Percentiles rank a stretch among this genome's conserved stretches.
Conservation (phyloP, 225 moss, liverwort and hornwort species). For the Neckera pumila region DNA sequence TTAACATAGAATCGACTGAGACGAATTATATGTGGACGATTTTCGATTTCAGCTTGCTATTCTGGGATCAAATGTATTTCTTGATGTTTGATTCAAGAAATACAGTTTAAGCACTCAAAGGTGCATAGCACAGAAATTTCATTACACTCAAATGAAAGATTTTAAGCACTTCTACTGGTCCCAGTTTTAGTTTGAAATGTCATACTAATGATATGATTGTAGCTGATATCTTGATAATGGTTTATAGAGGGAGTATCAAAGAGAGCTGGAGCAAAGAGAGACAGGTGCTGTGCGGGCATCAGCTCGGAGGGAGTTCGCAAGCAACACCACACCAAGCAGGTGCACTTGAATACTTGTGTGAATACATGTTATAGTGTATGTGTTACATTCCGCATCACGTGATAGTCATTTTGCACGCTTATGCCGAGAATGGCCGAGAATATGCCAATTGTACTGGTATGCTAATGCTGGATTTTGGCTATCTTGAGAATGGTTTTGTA, state of each 20-base stretch:
- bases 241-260: constrained; percentile 70
- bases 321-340: constrained; percentile 81
- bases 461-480: neutral
- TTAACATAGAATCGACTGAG: neutral
- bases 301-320: constrained; percentile 60
- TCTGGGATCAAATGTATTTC: neutral
- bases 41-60: neutral
- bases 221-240: neutral
- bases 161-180: neutral
- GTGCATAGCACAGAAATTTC: neutral
- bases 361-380: neutral
- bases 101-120: neutral
- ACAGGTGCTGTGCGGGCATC: constrained; percentile 57
- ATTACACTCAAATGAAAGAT: neutral
- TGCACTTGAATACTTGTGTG: neutral
- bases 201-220: neutral
- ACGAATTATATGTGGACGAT: neutral
- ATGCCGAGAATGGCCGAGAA: neutral
- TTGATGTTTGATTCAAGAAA: neutral
- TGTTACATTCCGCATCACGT: neutral
- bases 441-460: neutral
- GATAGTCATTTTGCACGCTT: neutral
- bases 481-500: no score
- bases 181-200: neutral
- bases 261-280: constrained; percentile 87